A percentile compares a stretch with the other conserved stretches of the same genome.
Conservation (phyloP, 352 stramenopile species). For the Globisporangium uncinulatum region DNA sequence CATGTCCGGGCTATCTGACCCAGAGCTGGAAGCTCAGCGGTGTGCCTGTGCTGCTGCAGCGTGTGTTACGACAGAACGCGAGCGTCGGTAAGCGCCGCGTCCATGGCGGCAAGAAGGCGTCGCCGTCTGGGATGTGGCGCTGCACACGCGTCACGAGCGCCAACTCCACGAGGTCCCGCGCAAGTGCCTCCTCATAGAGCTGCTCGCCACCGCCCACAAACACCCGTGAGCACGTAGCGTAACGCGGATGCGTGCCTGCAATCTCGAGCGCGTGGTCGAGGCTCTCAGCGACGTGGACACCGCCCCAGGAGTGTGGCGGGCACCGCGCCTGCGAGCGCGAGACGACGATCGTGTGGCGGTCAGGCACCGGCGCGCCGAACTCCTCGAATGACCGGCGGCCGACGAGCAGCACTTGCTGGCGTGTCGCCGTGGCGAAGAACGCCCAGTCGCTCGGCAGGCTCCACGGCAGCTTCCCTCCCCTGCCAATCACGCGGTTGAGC, state of each 20-base stretch:
- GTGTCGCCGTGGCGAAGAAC: constrained; percentile 57
- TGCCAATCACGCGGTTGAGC: constrained; percentile 63
- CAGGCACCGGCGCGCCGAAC: constrained; percentile 33
- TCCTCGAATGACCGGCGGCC: constrained; percentile 55
- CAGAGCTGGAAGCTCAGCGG: constrained; percentile 15
- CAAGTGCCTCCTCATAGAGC: constrained; percentile 57
- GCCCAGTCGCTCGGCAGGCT: constrained; percentile 56
- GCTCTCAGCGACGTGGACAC: constrained; percentile 27
- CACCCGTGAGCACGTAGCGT: constrained; percentile 30
- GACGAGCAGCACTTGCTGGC: constrained; percentile 53
- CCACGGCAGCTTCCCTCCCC: constrained; percentile 49
- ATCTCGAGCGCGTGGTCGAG: constrained; percentile 41
- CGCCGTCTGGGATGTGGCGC: constrained; percentile 27
- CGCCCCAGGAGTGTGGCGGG: constrained; percentile 10
- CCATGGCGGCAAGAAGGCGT: constrained; percentile 59
- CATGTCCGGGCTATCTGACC: constrained; percentile 3
- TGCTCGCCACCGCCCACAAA: constrained; percentile 61
- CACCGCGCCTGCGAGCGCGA: constrained; percentile 14
- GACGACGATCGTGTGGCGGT: constrained; percentile 61
- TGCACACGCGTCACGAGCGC: constrained; percentile 68
- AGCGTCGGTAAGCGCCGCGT: constrained; percentile 33
- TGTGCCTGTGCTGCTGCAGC: not conserved
- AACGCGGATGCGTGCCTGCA: constrained; percentile 23
- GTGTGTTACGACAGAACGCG: constrained; percentile 14
- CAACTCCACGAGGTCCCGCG: constrained; percentile 30